These are phyloP conservation scores for Cyclotella choctawhatcheeana DNA, from an alignment of 108 stramenopile genomes.

Conservation along the genomic window DNA sequence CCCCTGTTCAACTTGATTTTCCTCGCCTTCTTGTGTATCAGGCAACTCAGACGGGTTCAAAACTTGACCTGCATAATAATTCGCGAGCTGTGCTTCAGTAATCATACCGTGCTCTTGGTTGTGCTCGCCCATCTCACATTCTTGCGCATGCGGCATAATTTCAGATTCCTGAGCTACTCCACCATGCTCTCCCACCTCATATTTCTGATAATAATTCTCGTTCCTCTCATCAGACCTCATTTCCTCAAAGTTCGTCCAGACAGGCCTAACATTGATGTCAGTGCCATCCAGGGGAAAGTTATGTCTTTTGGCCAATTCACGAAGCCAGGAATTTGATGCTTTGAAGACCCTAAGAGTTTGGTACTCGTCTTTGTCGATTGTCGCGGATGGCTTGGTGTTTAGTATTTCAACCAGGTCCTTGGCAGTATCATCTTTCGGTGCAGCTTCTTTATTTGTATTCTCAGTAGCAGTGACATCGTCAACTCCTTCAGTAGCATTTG, in stretches of 20 bases:
- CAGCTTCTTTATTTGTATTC: too few relatives aligned
- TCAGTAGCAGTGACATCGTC: not conserved
- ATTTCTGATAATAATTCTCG: constrained; percentile 1
- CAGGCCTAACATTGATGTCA: not conserved
- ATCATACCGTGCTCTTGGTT: too few relatives aligned
- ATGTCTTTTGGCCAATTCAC: constrained; percentile 29
- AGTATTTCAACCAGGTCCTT: not conserved
- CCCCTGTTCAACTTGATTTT: too few relatives aligned
- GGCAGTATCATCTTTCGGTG: too few relatives aligned
- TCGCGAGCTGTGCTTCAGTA: too few relatives aligned
- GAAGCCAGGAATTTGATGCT: constrained; percentile 41
- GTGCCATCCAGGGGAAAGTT: constrained; percentile 18
- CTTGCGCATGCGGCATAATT: too few relatives aligned
- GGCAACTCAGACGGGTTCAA: too few relatives aligned
- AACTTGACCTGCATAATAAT: too few relatives aligned
- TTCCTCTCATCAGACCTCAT: not conserved
- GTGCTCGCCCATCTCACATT: too few relatives aligned
- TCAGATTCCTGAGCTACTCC: too few relatives aligned
- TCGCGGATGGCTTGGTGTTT: not conserved
- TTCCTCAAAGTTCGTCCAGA: not conserved
- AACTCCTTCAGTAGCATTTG: not conserved
- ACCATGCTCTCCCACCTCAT: too few relatives aligned
- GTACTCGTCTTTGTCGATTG: constrained; percentile 28
- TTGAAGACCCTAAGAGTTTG: constrained; percentile 27
- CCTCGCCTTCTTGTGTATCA: too few relatives aligned